A percentile compares a stretch with the other conserved stretches of the same genome.
These are phyloP conservation scores for Thermochaetoides thermophila DNA, from an alignment of 495 filamentous ascomycete species.

Conservation along the genomic window DNA sequence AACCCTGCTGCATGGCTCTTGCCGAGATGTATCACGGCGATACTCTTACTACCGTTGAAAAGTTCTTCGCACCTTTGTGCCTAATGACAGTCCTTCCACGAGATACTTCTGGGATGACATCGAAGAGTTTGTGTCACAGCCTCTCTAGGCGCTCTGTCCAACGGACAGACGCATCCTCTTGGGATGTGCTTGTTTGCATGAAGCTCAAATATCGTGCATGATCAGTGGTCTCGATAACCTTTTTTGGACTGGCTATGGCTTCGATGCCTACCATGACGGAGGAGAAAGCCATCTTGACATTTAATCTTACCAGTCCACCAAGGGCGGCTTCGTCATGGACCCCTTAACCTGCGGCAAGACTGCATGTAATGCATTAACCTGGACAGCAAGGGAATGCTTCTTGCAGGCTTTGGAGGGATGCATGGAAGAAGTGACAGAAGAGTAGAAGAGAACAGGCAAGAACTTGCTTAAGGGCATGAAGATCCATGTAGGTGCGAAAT, in stretches of 20 bases:
- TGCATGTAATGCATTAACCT: neutral
- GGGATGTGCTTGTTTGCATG: conserved; percentile 8
- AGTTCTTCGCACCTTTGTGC: conserved; percentile 4
- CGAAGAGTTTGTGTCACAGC: conserved; percentile 4
- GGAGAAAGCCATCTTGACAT: conserved; percentile 7
- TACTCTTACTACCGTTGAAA: neutral
- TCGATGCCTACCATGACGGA: conserved; percentile 12
- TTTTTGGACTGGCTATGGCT: conserved; percentile 10
- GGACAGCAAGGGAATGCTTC: conserved; percentile 9
- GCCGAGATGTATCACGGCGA: conserved; percentile 3
- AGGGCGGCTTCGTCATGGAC: conserved; percentile 1
- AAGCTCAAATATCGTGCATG: conserved; percentile 10
- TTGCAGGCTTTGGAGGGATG: conserved; percentile 4
- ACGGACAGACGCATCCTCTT: neutral
- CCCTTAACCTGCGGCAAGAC: conserved; percentile 1
- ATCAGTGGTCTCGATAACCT: conserved; percentile 8
- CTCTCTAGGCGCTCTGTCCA: neutral
- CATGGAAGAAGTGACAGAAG: conserved; percentile 3
- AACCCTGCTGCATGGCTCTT: conserved; percentile 2
- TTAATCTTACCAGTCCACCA: neutral
- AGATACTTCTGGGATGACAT: conserved; percentile 11
- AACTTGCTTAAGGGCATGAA: too few relatives aligned
- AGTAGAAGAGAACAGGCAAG: conserved; percentile 6
- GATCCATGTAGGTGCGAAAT: too few relatives aligned
- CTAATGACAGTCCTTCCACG: conserved; percentile 1